phyloP scores from a whole-genome alignment of 148 eudicot genomes.

The Chenopodium album region DNA sequence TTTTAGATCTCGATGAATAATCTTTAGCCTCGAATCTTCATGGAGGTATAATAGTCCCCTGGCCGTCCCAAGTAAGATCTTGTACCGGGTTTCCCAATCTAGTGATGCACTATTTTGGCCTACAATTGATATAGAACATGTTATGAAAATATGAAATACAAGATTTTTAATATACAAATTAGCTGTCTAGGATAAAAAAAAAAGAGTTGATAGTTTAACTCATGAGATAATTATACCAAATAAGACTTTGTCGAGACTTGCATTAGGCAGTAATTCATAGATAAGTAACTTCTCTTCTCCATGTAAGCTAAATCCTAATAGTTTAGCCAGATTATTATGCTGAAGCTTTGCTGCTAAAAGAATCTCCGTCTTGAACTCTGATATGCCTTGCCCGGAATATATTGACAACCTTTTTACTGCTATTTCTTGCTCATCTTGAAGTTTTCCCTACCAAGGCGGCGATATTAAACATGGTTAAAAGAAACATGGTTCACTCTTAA shows the following conservation, averaged over 20 bases:
- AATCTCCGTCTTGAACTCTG: slow-evolving; percentile 24
- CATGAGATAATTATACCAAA: not conserved
- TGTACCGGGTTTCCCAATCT: slow-evolving; percentile 10
- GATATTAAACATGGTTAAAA: no score
- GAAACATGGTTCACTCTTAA: no score
- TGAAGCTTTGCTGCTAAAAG: slow-evolving; percentile 23
- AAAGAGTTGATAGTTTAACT: no score
- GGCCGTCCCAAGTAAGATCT: slow-evolving; percentile 13
- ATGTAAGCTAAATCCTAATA: slow-evolving; percentile 18
- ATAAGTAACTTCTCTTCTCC: slow-evolving; percentile 27
- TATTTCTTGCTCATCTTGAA: slow-evolving; percentile 13
- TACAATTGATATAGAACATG: not conserved
- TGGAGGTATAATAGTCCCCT: slow-evolving; percentile 27
- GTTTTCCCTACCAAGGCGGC: not conserved
- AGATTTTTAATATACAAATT: not conserved
- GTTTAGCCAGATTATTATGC: slow-evolving; percentile 24
- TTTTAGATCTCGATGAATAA: slow-evolving; percentile 31
- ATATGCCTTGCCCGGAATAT: slow-evolving; percentile 13
- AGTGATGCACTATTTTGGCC: not conserved
- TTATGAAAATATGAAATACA: no score
- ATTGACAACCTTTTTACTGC: slow-evolving; percentile 28
- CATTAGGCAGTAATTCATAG: slow-evolving; percentile 20
- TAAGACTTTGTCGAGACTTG: slow-evolving; percentile 18
- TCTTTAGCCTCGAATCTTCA: slow-evolving; percentile 24
- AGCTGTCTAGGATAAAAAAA: not conserved